Evolutionary conservation across 164 flowering plant species (phyloP).

Genomic region (Taxillus chinensis): DNA sequence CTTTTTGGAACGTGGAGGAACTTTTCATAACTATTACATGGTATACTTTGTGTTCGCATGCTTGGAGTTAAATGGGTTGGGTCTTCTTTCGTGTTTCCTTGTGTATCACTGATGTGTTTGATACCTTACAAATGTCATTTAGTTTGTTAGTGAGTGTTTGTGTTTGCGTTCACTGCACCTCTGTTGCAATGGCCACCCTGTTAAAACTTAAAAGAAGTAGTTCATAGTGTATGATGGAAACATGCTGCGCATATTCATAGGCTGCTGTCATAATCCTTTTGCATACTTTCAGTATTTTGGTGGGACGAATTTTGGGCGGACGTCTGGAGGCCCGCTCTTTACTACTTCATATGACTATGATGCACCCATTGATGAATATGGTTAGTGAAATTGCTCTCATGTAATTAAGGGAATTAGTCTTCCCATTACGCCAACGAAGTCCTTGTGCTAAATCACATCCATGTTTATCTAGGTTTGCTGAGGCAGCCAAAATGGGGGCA

Average conservation of each 20-base stretch:
- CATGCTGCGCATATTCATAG: slow-evolving; percentile 8
- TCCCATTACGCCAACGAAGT: too few relatives aligned
- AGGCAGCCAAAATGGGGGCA: slow-evolving; percentile 99
- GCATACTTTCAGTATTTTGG: slow-evolving; percentile 68
- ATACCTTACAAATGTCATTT: too few relatives aligned
- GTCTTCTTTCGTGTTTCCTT: too few relatives aligned
- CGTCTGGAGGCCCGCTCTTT: slow-evolving; percentile 85
- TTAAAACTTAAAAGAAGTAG: too few relatives aligned
- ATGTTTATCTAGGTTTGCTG: slow-evolving; percentile 41
- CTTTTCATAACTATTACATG: slow-evolving; percentile 91
- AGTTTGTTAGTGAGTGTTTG: too few relatives aligned
- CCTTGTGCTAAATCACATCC: too few relatives aligned
- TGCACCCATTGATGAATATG: slow-evolving; percentile 97
- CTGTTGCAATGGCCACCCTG: too few relatives aligned
- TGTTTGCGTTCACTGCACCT: too few relatives aligned
- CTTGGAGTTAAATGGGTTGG: too few relatives aligned
- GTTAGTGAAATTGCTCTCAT: slow-evolving; percentile 22
- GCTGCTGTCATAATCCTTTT: slow-evolving; percentile 1
- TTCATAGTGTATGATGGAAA: background rate
- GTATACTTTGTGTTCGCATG: slow-evolving; percentile 23
- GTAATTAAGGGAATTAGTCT: too few relatives aligned
- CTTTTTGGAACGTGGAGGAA: slow-evolving; percentile 85
- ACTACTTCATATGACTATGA: slow-evolving; percentile 93
- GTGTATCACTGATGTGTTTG: too few relatives aligned
- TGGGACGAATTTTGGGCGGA: slow-evolving; percentile 90